Evolutionary conservation across 2,329 filamentous ascomycete species (phyloP).

Genomic region (Arthrobotrys musiformis): DNA sequence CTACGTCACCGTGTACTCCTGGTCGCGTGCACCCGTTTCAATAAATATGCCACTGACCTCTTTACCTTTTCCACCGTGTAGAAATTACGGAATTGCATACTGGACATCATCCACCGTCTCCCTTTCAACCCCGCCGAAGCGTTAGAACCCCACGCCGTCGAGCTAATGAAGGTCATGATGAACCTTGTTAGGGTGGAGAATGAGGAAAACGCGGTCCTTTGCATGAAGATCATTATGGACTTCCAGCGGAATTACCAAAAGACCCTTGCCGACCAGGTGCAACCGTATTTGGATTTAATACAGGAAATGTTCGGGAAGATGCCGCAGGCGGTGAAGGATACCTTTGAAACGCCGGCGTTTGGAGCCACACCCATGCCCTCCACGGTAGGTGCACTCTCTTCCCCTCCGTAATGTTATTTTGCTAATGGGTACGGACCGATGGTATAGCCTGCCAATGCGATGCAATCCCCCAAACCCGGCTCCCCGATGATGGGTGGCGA

Average conservation of each 20-base stretch:
- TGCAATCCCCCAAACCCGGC: slow-evolving; percentile 87
- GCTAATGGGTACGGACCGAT: slow-evolving; percentile 6
- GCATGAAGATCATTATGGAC: slow-evolving; percentile 98
- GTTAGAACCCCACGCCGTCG: slow-evolving; percentile 86
- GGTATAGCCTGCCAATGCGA: slow-evolving; percentile 63
- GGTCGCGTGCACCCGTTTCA: slow-evolving; percentile 11
- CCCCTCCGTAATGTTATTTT: not conserved
- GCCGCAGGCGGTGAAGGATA: slow-evolving; percentile 92
- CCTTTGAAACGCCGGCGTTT: slow-evolving; percentile 84
- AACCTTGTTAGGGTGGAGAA: slow-evolving; percentile 89
- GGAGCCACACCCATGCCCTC: slow-evolving; percentile 70
- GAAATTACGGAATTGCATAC: slow-evolving; percentile 90
- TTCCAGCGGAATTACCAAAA: slow-evolving; percentile 92
- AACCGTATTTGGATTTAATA: slow-evolving; percentile 89
- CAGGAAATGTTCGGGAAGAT: slow-evolving; percentile 96
- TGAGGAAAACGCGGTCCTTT: slow-evolving; percentile 97
- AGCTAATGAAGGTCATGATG: slow-evolving; percentile 91
- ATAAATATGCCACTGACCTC: slow-evolving; percentile 11
- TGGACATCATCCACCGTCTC: slow-evolving; percentile 94
- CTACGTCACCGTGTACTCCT: not conserved
- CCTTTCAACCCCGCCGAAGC: slow-evolving; percentile 78
- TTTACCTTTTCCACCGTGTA: slow-evolving; percentile 61
- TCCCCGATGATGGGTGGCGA: slow-evolving; percentile 88
- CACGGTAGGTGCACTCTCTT: slow-evolving; percentile 59
- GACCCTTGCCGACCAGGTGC: slow-evolving; percentile 81